Conservation (phyloP, 2,329 filamentous ascomycete species). For the Cladorrhinum sp. region DNA sequence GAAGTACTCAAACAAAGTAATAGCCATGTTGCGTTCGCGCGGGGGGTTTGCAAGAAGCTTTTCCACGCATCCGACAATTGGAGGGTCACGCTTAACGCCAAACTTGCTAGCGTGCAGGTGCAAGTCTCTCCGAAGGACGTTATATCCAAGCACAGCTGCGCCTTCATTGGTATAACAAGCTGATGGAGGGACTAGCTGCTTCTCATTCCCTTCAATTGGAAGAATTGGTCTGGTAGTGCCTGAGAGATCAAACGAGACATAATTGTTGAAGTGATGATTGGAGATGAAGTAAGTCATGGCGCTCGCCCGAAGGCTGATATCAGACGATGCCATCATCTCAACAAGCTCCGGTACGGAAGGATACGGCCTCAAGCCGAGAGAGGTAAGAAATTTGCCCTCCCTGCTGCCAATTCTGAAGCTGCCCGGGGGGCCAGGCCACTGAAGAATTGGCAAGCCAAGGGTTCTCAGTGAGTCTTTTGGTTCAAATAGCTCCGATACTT, state of each 20-base stretch:
- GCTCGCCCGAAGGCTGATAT: conserved; percentile 58
- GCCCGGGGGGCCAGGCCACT: conserved; percentile 70
- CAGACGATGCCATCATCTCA: conserved; percentile 67
- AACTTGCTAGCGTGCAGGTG: conserved; percentile 79
- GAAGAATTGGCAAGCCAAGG: conserved; percentile 71
- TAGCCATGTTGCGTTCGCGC: conserved; percentile 61
- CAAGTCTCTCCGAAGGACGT: conserved; percentile 73
- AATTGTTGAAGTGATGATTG: conserved; percentile 75
- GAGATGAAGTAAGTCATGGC: conserved; percentile 79
- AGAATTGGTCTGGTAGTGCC: conserved; percentile 60
- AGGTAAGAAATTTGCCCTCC: conserved; percentile 72
- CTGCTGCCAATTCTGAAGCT: conserved; percentile 61
- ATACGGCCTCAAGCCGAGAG: conserved; percentile 68
- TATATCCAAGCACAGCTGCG: conserved; percentile 75
- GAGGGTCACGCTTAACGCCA: conserved; percentile 78
- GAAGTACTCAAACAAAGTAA: conserved; percentile 78
- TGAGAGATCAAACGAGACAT: conserved; percentile 61
- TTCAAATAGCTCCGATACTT: conserved; percentile 76
- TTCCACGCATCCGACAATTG: conserved; percentile 72
- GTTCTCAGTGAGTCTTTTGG: conserved; percentile 68
- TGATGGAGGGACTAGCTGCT: conserved; percentile 65
- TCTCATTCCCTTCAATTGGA: conserved; percentile 66
- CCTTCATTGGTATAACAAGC: conserved; percentile 80
- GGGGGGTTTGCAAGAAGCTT: conserved; percentile 72
- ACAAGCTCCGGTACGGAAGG: conserved; percentile 74